A percentile compares a stretch with the other conserved stretches of the same genome.
Conservation (phyloP, 2,329 filamentous ascomycete species). For the Penicillium palitans region DNA sequence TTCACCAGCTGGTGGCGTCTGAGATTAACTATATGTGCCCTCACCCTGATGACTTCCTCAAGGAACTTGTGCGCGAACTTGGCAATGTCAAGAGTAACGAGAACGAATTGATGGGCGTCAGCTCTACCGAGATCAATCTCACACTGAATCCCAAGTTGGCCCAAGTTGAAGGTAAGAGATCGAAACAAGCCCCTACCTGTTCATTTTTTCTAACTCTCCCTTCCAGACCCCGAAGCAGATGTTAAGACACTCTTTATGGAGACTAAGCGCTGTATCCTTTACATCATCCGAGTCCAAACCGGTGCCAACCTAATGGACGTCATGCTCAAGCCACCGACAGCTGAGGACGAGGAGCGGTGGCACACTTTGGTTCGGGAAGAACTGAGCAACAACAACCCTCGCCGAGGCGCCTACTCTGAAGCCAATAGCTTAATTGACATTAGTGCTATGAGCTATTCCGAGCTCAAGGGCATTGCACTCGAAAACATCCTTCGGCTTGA, state of each 20-base stretch:
- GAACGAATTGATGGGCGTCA: slow-evolving; percentile 83
- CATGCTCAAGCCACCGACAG: slow-evolving; percentile 80
- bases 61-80: slow-evolving; percentile 88
- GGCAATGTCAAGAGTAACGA: slow-evolving; percentile 97
- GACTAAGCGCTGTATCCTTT: slow-evolving; percentile 93
- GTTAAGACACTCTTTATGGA: slow-evolving; percentile 95
- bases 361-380: slow-evolving; percentile 77
- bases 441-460: slow-evolving; percentile 82
- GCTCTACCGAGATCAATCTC: slow-evolving; percentile 85
- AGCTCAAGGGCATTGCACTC: slow-evolving; percentile 87
- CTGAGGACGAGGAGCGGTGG: slow-evolving; percentile 91
- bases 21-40: slow-evolving; percentile 78
- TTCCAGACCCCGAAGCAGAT: slow-evolving; percentile 80
- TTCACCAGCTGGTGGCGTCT: slow-evolving; percentile 81
- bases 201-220: slow-evolving; percentile 11
- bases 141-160: slow-evolving; percentile 87
- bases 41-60: slow-evolving; percentile 78
- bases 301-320: slow-evolving; percentile 93
- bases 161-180: slow-evolving; percentile 66
- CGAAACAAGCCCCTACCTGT: background rate
- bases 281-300: slow-evolving; percentile 95
- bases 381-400: slow-evolving; percentile 65
- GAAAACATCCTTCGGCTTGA: slow-evolving; percentile 93
- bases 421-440: slow-evolving; percentile 81
- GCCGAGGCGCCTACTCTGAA: slow-evolving; percentile 85